Evolutionary conservation across 2,329 filamentous ascomycete species (phyloP), one percentile per base, ranked within the genome.

Genomic region (Aspergillus eucalypticola): DNA sequence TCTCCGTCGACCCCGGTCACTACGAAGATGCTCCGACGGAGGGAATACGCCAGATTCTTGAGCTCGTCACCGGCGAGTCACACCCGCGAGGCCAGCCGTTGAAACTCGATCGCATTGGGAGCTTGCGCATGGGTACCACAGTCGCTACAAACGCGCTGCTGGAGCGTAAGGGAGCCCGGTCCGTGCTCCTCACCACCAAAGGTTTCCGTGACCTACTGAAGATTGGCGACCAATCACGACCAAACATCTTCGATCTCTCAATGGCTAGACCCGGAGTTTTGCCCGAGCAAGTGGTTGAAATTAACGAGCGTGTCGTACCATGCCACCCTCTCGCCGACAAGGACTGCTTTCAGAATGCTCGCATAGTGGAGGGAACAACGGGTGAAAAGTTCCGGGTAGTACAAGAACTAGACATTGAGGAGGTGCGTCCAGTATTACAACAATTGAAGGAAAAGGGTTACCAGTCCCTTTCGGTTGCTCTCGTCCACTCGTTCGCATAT

Each of bases 401-500:
- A 54, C 79, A 84, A 69, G 79, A 87, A 58, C 85, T 89, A 27
- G 71, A 78, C 1, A 75, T 84, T 8, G 83, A 86, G 60, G 78
- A 82, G 6, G 78, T 74, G 13, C 86, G 82, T 54, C 72, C 78
- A 19, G 85, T 90, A 67, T 77, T 93, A 38, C 81, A 91, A 73
- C 81, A 82, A 6, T 81, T 96, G 11, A 90, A 85, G 64, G 86
- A 90, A 60, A 78, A 83, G 56, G 90, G 90, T 0, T 88, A 94
- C 64, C 84, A 83, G 64, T 95, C 91, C 69, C 87, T 96, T 65
- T 92, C 92, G 2, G 91, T 96, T 2, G 95, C 91, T 63, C 78
- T 96, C 59, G 91, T 96, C 84, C 92, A 96, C 73, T 91, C 90
- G 3, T 96, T 96, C 72, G 95, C 92, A 0, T 96, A 91, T 70